Evolutionary conservation across 306 rosid genomes (phyloP), one percentile per base, ranked within the genome.

Genomic region (Senna siamea): DNA sequence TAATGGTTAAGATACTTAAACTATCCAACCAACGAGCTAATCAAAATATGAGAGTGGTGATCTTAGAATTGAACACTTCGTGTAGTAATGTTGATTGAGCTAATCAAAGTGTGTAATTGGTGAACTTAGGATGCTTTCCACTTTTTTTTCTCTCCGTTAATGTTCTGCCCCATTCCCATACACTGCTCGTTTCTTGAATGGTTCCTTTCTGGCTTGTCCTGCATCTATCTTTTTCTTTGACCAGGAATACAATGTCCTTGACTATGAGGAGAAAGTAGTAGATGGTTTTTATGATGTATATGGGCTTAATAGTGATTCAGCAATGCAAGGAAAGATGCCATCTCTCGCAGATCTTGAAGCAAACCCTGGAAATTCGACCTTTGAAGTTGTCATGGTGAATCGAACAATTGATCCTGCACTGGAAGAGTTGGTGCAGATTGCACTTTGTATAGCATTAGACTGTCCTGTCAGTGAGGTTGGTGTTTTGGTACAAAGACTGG

Each of bases 201-300:
- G n/a, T n/a, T n/a, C n/a, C n/a, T n/a, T n/a, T n/a, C n/a, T 83
- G 47, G 65, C 28, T 76, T 80, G 70, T 80, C 74, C 44, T 71
- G 57, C 61, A 73, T 74, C 70, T 60, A 1, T 71, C 79, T 73
- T 34, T 70, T 52, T 76, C 70, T 37, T 60, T 77, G 61, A 59
- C 18, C 83, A 94, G 99, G 99, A 94, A 69, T 94, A 84, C 83
- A 88, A 87, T 63, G 95, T 88, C 76, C 91, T 94, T 74, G 99
- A 90, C 85, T 92, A 94, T 51, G 97, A 83, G 58, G 97, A 94
- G 78, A 92, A 83, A 83, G 95, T 94, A 65, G 83, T 92, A 28
- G 91, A 94, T 78, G 99, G 99, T 69, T 94, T 94, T 84, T 94
- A 94, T 79, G 99, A 94, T 75, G 85, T 92, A 69, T 87, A 77